Conservation (phyloP, 1,284 basidiomycete species). For the Trametes versicolor region DNA sequence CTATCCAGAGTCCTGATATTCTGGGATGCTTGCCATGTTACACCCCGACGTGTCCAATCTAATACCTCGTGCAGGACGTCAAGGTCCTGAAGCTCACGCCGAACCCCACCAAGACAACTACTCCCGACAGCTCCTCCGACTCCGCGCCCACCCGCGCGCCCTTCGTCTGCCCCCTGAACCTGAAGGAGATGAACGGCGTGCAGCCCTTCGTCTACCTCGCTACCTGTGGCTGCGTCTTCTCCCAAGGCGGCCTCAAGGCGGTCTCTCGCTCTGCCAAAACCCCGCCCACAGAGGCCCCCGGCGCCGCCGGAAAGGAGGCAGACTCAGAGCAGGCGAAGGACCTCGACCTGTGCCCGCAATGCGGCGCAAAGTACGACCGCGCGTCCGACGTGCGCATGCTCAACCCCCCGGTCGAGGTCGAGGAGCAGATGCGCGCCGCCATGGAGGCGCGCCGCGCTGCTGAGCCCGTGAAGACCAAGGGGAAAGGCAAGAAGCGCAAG, state of each 20-base stretch:
- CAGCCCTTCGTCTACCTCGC: constrained; percentile 88
- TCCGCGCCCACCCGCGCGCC: constrained; percentile 60
- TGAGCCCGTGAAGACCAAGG: constrained; percentile 64
- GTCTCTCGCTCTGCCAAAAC: constrained; percentile 52
- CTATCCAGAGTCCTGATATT: too few species aligned
- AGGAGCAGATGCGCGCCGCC: constrained; percentile 57
- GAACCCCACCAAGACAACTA: constrained; percentile 61
- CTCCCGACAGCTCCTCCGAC: constrained; percentile 48
- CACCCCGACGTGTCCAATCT: too few species aligned
- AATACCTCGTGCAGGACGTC: constrained; percentile 70
- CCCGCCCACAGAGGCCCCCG: constrained; percentile 41
- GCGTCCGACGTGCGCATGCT: constrained; percentile 63
- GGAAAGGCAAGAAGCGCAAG: constrained; percentile 78
- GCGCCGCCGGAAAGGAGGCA: constrained; percentile 37
- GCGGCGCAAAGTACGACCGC: constrained; percentile 71
- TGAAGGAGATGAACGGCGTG: constrained; percentile 94
- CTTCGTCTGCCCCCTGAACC: constrained; percentile 89
- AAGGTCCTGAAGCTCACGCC: constrained; percentile 82
- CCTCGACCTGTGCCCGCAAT: constrained; percentile 77
- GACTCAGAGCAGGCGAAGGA: constrained; percentile 30
- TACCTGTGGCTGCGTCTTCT: constrained; percentile 92
- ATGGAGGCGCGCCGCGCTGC: constrained; percentile 65
- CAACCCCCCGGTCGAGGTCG: constrained; percentile 72
- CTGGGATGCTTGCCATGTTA: too few species aligned
- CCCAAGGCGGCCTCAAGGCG: constrained; percentile 77